Evolutionary conservation across 495 filamentous ascomycete species (phyloP), one percentile per base, ranked within the genome.

Genomic region (Aspergillus biplanus): DNA sequence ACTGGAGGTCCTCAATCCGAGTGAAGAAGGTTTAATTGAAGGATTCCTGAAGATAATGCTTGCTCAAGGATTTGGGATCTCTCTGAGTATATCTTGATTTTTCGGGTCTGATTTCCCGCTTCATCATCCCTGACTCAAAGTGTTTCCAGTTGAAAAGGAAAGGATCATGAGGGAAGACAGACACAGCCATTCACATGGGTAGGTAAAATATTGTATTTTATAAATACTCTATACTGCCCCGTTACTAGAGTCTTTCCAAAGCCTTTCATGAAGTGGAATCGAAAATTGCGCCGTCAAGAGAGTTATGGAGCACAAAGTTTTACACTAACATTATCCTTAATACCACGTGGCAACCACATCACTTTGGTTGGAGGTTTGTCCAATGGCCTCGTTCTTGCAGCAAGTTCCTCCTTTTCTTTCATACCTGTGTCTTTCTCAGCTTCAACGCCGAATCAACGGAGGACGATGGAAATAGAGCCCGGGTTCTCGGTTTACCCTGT

Each of bases 291-390:
- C 11, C 6, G 13, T 5, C 12, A 4, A 64, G 33, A 48, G 50
- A 48, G 21, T 33, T 39, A 59, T 64, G 50, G 56, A 64, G 56
- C 50, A 64, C 39, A 56, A 56, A 35, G 52, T 59, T 65, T 56
- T 37, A 18, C 13, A 52, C 62, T 42, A 59, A 44, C 46, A 42
- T 59, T 31, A 65, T 61, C 59, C 58, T 61, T 57, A 50, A 61
- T 65, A 55, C 63, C 63, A 65, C 58, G 63, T 61, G 63, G 63
- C 39, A 21, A 50, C 47, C 16, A 42, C 15, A 33, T 54, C 18
- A 13, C 54, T 33, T 33, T n/a, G n/a, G n/a, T n/a, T n/a, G n/a
- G n/a, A n/a, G 33, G 15, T 32, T 9, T 52, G 47, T 34, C 27
- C 34, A 9, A 47, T 33, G 21, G 33, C 39, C 39, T 44, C n/a